These are phyloP conservation scores for Cercospora sojina DNA, from an alignment of 2,329 filamentous ascomycete species.

Conservation along the genomic window DNA sequence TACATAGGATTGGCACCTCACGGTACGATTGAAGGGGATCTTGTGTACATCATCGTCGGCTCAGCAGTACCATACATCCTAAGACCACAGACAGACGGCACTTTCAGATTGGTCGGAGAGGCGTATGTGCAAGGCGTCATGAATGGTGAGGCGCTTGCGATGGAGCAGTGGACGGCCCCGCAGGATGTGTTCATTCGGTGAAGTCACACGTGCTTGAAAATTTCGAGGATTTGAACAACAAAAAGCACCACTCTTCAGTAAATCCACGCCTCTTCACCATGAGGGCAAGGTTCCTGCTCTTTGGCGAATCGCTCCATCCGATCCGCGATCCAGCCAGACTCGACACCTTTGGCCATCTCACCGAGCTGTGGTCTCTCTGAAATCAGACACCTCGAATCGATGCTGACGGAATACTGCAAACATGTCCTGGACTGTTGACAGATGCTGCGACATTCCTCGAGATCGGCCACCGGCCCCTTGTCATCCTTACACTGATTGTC, in stretches of 20 bases:
- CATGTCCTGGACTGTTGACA: constrained; percentile 24
- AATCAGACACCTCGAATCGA: constrained; percentile 19
- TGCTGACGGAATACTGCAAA: constrained; percentile 26
- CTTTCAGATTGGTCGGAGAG: constrained; percentile 35
- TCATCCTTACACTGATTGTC: constrained; percentile 30
- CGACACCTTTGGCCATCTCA: constrained; percentile 20
- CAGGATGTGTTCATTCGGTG: constrained; percentile 3
- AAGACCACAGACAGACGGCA: constrained; percentile 18
- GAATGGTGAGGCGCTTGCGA: constrained; percentile 34
- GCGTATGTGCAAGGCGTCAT: constrained; percentile 39
- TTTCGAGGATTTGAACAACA: neutral
- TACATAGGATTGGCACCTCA: constrained; percentile 33
- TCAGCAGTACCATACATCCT: constrained; percentile 31
- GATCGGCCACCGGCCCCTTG: constrained; percentile 10
- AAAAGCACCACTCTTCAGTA: neutral
- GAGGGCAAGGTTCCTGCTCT: neutral
- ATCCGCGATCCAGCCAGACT: constrained; percentile 31
- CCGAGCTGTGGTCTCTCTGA: constrained; percentile 24
- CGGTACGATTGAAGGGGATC: constrained; percentile 32
- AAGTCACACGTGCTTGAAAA: neutral
- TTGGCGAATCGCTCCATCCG: constrained; percentile 17
- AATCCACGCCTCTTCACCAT: neutral
- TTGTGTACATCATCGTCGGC: constrained; percentile 33
- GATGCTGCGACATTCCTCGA: constrained; percentile 26
- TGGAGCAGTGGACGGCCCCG: constrained; percentile 24